A percentile compares a stretch with the other conserved stretches of the same genome.
Conservation (phyloP, 371 early-diverging fungal species). For the Actinomortierella ambigua region DNA sequence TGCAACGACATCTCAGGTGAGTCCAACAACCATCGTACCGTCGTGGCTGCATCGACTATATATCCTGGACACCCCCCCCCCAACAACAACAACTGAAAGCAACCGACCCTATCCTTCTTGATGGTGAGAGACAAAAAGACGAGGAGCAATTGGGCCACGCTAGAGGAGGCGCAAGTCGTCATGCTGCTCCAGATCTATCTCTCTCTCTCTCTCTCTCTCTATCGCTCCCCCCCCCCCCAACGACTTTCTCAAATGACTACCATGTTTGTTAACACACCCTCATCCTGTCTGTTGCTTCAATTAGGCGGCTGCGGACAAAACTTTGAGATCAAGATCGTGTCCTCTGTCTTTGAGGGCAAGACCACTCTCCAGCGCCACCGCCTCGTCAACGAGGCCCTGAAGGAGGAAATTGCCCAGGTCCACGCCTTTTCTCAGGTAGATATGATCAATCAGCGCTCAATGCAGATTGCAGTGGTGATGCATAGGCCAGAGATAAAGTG, state of each 20-base stretch:
- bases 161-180: background rate
- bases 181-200: background rate
- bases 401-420: constrained; percentile 75
- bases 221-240: too few relatives aligned
- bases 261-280: constrained; percentile 18
- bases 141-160: background rate
- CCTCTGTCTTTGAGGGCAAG: constrained; percentile 72
- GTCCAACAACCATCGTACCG: background rate
- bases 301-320: constrained; percentile 80
- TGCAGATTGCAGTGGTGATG: too few relatives aligned
- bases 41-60: background rate
- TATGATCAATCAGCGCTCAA: background rate
- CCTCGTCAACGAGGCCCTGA: constrained; percentile 78
- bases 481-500: too few relatives aligned
- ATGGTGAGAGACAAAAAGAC: too few relatives aligned
- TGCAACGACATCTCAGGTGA: constrained; percentile 44
- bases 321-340: constrained; percentile 80
- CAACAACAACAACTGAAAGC: too few relatives aligned
- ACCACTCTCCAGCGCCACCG: constrained; percentile 73
- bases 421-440: constrained; percentile 86
- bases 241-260: background rate
- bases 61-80: too few relatives aligned
- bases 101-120: too few relatives aligned
- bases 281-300: background rate
- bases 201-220: background rate